These are phyloP conservation scores for Sporothrix pallida DNA, from an alignment of 2,329 filamentous ascomycete species.

Conservation along the genomic window DNA sequence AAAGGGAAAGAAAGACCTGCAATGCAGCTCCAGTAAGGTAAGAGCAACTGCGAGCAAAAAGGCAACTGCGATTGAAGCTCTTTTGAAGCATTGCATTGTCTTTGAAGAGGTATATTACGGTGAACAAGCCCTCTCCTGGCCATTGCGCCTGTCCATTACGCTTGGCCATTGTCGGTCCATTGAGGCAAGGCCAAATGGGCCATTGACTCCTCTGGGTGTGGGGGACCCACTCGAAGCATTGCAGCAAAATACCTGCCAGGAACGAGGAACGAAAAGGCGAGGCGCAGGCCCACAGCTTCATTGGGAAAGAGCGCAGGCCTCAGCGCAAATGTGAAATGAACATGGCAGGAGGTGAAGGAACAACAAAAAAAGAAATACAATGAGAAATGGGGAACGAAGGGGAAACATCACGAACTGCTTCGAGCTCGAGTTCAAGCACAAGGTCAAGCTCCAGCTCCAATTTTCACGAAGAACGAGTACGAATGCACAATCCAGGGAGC, in stretches of 20 bases:
- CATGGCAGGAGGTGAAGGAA: background rate
- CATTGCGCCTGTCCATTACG: slow-evolving; percentile 17
- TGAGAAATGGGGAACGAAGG: background rate
- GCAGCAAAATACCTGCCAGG: slow-evolving; percentile 20
- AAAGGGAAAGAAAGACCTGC: background rate
- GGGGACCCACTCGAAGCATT: slow-evolving; percentile 10
- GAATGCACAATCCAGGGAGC: slow-evolving; percentile 17
- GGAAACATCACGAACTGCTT: background rate
- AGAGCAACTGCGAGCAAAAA: background rate
- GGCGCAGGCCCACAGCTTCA: background rate
- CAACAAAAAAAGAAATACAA: background rate
- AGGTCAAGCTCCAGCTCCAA: background rate
- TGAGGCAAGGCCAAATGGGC: slow-evolving; percentile 23
- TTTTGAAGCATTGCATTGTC: background rate
- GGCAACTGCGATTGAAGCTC: background rate
- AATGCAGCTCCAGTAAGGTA: background rate
- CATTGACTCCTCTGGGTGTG: slow-evolving; percentile 5
- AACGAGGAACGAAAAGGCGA: background rate
- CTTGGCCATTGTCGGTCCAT: slow-evolving; percentile 5
- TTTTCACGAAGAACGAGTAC: background rate
- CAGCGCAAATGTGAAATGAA: background rate
- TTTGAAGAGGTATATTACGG: background rate
- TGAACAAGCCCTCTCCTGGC: background rate
- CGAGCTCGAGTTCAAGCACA: background rate
- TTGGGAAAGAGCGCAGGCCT: slow-evolving; percentile 23